Conservation (phyloP, 306 rosid genomes). For the Prunus padus region DNA sequence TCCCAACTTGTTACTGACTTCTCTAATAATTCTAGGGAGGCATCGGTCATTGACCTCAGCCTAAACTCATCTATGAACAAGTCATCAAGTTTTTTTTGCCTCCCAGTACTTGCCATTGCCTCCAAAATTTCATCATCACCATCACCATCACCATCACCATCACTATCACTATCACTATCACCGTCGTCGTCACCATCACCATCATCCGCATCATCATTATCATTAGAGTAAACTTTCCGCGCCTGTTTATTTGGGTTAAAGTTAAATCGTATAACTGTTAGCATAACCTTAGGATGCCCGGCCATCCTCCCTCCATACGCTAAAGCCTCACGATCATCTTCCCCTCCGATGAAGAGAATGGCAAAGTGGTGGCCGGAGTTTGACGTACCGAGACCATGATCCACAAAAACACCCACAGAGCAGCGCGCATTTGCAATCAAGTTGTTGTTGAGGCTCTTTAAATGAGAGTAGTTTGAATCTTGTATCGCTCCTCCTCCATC, state of each 20-base stretch:
- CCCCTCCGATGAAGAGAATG: slow-evolving; percentile 45
- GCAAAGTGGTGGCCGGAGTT: slow-evolving; percentile 17
- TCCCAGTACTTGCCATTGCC: slow-evolving; percentile 17
- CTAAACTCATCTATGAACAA: slow-evolving; percentile 27
- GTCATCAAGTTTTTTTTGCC: slow-evolving; percentile 32
- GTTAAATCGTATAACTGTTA: slow-evolving; percentile 41
- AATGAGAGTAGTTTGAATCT: not conserved
- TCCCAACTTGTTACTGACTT: slow-evolving; percentile 32
- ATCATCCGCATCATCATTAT: not conserved
- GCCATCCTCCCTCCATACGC: slow-evolving; percentile 58
- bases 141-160: not conserved
- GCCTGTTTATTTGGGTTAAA: slow-evolving; percentile 14
- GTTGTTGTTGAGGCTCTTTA: slow-evolving; percentile 28
- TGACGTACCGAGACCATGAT: slow-evolving; percentile 30
- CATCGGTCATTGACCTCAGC: slow-evolving; percentile 11
- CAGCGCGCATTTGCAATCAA: slow-evolving; percentile 34
- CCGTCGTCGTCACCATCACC: not conserved
- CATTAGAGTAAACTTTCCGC: too few relatives aligned
- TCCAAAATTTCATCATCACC: slow-evolving; percentile 18
- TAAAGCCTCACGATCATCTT: slow-evolving; percentile 67
- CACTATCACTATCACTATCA: not conserved
- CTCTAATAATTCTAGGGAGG: slow-evolving; percentile 19
- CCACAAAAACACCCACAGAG: slow-evolving; percentile 39
- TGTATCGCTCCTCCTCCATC: slow-evolving; percentile 30
- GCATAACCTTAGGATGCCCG: slow-evolving; percentile 22